These are phyloP conservation scores for Saccharomycopsis hybrid DNA, from an alignment of 1,139 yeast species.

Conservation along the genomic window DNA sequence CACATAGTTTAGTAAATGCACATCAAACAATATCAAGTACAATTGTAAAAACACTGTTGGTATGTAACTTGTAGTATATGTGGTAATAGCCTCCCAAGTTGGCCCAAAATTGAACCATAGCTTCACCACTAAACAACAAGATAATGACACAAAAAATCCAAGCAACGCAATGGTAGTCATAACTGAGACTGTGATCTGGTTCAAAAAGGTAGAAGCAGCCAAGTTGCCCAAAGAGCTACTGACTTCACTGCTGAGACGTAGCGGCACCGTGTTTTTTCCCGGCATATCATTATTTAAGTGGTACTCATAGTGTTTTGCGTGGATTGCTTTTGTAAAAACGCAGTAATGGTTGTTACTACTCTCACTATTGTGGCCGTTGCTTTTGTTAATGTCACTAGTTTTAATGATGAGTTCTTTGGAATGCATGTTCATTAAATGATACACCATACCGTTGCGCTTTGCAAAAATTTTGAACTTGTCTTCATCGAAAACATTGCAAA, in stretches of 20 bases:
- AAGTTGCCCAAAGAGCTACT: conserved; percentile 8
- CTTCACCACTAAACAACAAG: conserved; percentile 1
- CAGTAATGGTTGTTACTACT: conserved; percentile 1
- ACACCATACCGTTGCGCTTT: neutral
- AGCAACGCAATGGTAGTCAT: neutral
- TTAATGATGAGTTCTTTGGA: conserved; percentile 5
- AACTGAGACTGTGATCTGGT: conserved; percentile 6
- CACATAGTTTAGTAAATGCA: conserved; percentile 8
- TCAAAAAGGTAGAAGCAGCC: conserved; percentile 5
- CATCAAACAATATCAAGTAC: conserved; percentile 10
- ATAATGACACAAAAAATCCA: conserved; percentile 1
- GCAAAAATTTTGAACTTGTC: conserved; percentile 5
- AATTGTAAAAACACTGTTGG: conserved; percentile 11
- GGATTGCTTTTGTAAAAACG: conserved; percentile 10
- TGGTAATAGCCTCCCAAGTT: conserved; percentile 6
- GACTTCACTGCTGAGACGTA: conserved; percentile 5
- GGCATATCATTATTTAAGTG: conserved; percentile 8
- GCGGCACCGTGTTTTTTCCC: neutral
- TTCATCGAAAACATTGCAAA: conserved; percentile 14
- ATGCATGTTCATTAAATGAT: conserved; percentile 7
- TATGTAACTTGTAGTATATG: conserved; percentile 8
- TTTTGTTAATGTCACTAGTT: conserved; percentile 5
- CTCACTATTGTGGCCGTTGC: no score
- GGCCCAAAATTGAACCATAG: neutral
- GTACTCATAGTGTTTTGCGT: conserved; percentile 10